phyloP scores from a whole-genome alignment of 768 basidiomycete genomes.

The Russula earlei region DNA sequence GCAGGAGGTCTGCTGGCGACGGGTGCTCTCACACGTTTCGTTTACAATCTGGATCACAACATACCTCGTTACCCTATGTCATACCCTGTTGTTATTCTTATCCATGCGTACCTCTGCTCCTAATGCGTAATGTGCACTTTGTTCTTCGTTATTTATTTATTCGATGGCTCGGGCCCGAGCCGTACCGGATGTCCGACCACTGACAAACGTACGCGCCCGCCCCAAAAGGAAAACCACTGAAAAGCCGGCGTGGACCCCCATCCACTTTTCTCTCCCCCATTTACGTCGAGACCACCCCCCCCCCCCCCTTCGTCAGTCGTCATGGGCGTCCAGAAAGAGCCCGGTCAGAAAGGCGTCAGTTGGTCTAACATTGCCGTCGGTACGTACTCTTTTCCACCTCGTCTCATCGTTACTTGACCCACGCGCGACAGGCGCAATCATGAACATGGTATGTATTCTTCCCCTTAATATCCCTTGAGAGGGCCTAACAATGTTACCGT shows the following conservation, averaged over 20 bases:
- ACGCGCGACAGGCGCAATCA: conserved; percentile 64
- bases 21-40: conserved; percentile 8
- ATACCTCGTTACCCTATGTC: conserved; percentile 14
- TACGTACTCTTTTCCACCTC: conserved; percentile 27
- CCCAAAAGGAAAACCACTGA: background rate
- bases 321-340: conserved; percentile 80
- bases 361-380: conserved; percentile 96
- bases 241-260: background rate
- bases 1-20: conserved; percentile 6
- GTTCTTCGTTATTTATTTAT: background rate
- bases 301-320: conserved; percentile 15
- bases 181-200: conserved; percentile 1
- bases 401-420: background rate
- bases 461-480: background rate
- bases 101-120: conserved; percentile 11
- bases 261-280: conserved; percentile 8
- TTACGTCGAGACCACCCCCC: no score
- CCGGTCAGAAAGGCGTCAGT: conserved; percentile 84
- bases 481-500: conserved; percentile 5
- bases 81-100: conserved; percentile 20
- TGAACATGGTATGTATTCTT: conserved; percentile 79
- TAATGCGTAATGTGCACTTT: conserved; percentile 1
- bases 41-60: conserved; percentile 7
- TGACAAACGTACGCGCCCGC: conserved; percentile 1
- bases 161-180: background rate